These are phyloP conservation scores for Fusarium tricinctum DNA, from an alignment of 2,329 filamentous ascomycete species.

Conservation along the genomic window DNA sequence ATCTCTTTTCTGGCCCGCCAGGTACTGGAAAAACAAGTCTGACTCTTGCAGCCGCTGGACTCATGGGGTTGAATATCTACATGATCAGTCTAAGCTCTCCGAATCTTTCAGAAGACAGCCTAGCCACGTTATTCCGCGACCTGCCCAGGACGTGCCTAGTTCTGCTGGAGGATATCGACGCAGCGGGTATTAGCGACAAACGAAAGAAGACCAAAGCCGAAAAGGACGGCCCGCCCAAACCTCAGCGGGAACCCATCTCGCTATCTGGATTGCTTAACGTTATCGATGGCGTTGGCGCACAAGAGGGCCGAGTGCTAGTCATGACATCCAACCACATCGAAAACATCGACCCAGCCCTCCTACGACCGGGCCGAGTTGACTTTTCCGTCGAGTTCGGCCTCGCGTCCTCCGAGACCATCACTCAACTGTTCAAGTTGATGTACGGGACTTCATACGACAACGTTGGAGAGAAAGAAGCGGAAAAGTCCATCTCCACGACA, in stretches of 20 bases:
- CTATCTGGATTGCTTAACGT: slow-evolving; percentile 77
- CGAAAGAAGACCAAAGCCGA: slow-evolving; percentile 5
- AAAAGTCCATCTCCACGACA: neutral
- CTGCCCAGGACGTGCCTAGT: slow-evolving; percentile 28
- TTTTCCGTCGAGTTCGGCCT: slow-evolving; percentile 25
- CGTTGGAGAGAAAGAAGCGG: neutral
- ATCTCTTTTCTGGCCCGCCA: slow-evolving; percentile 41
- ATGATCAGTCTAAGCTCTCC: slow-evolving; percentile 32
- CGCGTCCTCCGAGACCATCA: slow-evolving; percentile 17
- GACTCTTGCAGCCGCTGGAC: slow-evolving; percentile 30
- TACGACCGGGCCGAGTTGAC: slow-evolving; percentile 28
- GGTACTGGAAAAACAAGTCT: slow-evolving; percentile 42
- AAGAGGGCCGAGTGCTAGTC: slow-evolving; percentile 76
- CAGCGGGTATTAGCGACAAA: slow-evolving; percentile 19
- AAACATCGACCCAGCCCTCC: slow-evolving; percentile 28
- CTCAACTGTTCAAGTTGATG: slow-evolving; percentile 23
- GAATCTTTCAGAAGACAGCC: slow-evolving; percentile 23
- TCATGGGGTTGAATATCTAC: slow-evolving; percentile 39
- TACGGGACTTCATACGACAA: slow-evolving; percentile 6
- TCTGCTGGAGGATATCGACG: slow-evolving; percentile 37
- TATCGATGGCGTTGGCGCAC: slow-evolving; percentile 76
- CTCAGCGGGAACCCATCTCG: slow-evolving; percentile 18
- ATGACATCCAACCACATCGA: slow-evolving; percentile 75
- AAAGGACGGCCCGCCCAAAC: neutral
- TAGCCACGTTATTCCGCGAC: slow-evolving; percentile 19